phyloP scores from a whole-genome alignment of 2,329 filamentous ascomycete species.

The Conoideocrella luteorostrata region DNA sequence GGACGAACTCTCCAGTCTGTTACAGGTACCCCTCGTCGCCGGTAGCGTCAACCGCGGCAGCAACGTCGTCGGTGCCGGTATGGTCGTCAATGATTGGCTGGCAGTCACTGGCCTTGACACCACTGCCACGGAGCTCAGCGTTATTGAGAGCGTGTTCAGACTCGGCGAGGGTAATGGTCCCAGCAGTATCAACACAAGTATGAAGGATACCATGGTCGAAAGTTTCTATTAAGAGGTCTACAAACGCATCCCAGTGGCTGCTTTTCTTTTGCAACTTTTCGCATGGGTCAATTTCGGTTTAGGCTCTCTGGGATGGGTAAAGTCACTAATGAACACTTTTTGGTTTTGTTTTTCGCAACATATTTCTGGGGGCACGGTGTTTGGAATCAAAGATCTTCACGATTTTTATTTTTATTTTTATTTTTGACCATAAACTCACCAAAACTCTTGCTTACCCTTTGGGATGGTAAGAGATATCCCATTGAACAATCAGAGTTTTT shows the following conservation, averaged over 20 bases:
- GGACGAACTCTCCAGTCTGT: constrained; percentile 86
- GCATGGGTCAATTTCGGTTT: background rate
- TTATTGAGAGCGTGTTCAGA: constrained; percentile 93
- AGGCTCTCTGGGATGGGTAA: background rate
- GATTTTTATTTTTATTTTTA: background rate
- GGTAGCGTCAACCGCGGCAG: constrained; percentile 90
- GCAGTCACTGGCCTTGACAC: constrained; percentile 90
- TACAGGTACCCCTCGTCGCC: constrained; percentile 93
- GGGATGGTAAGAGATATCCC: constrained; percentile 5
- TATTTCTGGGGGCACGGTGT: constrained; percentile 9
- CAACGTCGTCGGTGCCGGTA: constrained; percentile 79
- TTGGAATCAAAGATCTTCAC: constrained; percentile 7
- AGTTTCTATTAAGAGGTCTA: constrained; percentile 76
- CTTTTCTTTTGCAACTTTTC: constrained; percentile 11
- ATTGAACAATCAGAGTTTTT: no score
- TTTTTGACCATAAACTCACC: no score
- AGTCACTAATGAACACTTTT: background rate
- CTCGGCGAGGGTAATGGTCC: constrained; percentile 81
- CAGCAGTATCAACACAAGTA: constrained; percentile 68
- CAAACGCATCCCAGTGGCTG: constrained; percentile 5
- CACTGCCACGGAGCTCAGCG: constrained; percentile 93
- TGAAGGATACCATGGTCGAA: constrained; percentile 99
- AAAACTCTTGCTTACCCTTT: constrained; percentile 4
- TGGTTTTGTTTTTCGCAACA: background rate
- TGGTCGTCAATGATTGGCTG: constrained; percentile 73